Evolutionary conservation across 1,139 yeast genomes (phyloP), one percentile per base, ranked within the genome.

Genomic region (Diutina ranongensis): DNA sequence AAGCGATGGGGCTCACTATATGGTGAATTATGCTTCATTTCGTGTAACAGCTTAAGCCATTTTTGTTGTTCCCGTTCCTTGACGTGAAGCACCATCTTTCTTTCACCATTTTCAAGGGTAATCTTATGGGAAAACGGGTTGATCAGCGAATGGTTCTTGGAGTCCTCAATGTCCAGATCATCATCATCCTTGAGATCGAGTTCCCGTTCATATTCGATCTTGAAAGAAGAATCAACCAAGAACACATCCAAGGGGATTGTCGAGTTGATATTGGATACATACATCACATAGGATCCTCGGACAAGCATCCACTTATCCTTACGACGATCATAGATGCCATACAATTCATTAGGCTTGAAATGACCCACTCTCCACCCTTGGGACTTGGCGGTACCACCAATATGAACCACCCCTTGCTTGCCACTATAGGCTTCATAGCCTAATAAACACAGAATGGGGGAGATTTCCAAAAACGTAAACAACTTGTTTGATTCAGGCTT

Each of bases 301-400:
- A 92, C 77, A 51, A 92, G 67, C 53, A 87, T 78, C 99, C 99
- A 94, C 59, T 92, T 92, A 46, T 82, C 83, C 1, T 92, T 81
- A 53, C 94, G 89, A 61, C 98, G 79, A 53, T 80, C 81, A 47
- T 87, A 82, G 95, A 88, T 87, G 31, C 83, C 87, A 54, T 76
- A 78, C 54, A 87, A 68, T 57, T 87, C 97, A 52, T 79, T 78
- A 9, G 87, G 80, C 51, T 76, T 79, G 63, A 87, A 79, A 58
- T 89, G 97, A 4, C 94, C 86, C 13, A 89, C 96, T 56, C 95
- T 72, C 98, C 98, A 92, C 2, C 97, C 97, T 60, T 86, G 95
- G 1, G 88, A 72, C 50, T 78, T 78, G 0, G 97, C 92, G 1
- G 88, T 77, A 0, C 96, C 83, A 19, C 89, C 78, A 42, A 88